Evolutionary conservation across 768 basidiomycete genomes (phyloP), one percentile per base, ranked within the genome.

Genomic region (Dentipellis sp.): DNA sequence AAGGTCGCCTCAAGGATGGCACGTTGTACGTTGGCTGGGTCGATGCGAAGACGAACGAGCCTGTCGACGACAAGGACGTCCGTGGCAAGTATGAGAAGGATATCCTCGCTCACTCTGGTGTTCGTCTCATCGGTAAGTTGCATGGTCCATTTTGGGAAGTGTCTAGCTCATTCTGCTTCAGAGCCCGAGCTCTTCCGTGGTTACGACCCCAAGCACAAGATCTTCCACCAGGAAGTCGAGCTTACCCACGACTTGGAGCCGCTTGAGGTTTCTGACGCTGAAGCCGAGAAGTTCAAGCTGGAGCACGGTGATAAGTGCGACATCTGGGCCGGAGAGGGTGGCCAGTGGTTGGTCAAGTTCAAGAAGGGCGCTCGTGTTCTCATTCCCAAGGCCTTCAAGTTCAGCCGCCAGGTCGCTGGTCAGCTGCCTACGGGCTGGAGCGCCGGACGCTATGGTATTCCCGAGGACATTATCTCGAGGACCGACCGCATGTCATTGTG

Each of bases 341-440:
- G 88, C n/a, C 91, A 95, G 67, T 97, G 89, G 91, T 93, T 91
- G 65, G 94, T 94, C 68, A 97, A 97, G 74, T 86, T 98, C 78
- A 98, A 98, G 86, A 95, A 91, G 73, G 97, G 97, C 52, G 94
- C 97, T 10, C 85, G 91, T 47, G 77, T 99, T 59, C 78, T 86
- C 61, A 84, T 98, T 45, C 95, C 97, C 51, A 99, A 99, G 74
- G 89, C 95, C 2, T 86, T 97, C 81, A 82, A 79, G 62, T 98
- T 98, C 79, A 91, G 84, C 67, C 90, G 95, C 50, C 81, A 89
- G 45, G 97, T 98, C 50, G 94, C 91, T 49, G 95, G 94, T 48
- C 97, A 98, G 70, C 78, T 99, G 55, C 97, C 97, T 3, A 97
- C 94, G 21, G 97, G 97, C 14, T 99, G 97, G 95, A 77, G 93